These are phyloP conservation scores for Elongisporangium prolatum DNA, from an alignment of 352 stramenopile genomes.

Conservation along the genomic window DNA sequence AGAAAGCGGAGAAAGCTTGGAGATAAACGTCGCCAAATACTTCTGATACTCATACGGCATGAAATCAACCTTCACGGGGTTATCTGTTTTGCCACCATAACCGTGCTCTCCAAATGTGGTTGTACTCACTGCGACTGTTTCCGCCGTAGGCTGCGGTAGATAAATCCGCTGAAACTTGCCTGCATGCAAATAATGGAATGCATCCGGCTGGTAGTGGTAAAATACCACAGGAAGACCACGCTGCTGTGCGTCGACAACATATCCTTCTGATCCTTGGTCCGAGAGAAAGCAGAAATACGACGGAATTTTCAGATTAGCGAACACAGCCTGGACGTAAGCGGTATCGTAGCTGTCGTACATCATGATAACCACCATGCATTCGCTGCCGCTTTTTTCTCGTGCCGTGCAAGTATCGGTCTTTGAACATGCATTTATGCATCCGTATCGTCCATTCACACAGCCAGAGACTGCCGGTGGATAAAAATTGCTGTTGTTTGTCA, in stretches of 20 bases:
- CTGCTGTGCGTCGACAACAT: slow-evolving; percentile 23
- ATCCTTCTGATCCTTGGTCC: slow-evolving; percentile 11
- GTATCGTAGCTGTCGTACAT: slow-evolving; percentile 27
- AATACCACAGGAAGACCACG: slow-evolving; percentile 29
- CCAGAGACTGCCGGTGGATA: slow-evolving; percentile 19
- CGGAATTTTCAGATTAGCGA: slow-evolving; percentile 33
- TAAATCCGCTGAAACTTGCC: slow-evolving; percentile 30
- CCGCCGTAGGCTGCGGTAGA: slow-evolving; percentile 25
- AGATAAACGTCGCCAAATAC: slow-evolving; percentile 11
- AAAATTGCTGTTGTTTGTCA: slow-evolving; percentile 19
- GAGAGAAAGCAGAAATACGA: slow-evolving; percentile 42
- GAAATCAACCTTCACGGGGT: slow-evolving; percentile 38
- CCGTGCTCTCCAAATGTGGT: slow-evolving; percentile 41
- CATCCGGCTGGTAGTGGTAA: slow-evolving; percentile 47
- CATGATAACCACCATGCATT: slow-evolving; percentile 44
- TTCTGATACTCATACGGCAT: slow-evolving; percentile 24
- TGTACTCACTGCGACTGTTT: slow-evolving; percentile 17
- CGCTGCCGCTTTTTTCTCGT: slow-evolving; percentile 15
- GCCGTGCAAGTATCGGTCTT: slow-evolving; percentile 35
- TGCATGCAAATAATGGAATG: slow-evolving; percentile 24
- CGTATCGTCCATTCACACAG: slow-evolving; percentile 23
- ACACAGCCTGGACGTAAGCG: slow-evolving; percentile 34
- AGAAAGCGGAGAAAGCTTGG: slow-evolving; percentile 18
- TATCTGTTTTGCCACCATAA: slow-evolving; percentile 22
- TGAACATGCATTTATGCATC: slow-evolving; percentile 37